Conservation (phyloP, 306 rosid genomes). For the Cucumis sativus region Cucumber_9930_V3 NC_026659.2:23582001-23582500, state of each 20-base stretch:
- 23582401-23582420: neutral
- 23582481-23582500: neutral
- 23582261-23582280: constrained; percentile 35
- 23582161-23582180: neutral
- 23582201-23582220: neutral
- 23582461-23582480: neutral
- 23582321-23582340: constrained; percentile 9
- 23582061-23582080: constrained; percentile 2
- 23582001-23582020: neutral
- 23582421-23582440: neutral
- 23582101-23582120: constrained; percentile 63
- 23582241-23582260: constrained; percentile 48
- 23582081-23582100: constrained; percentile 63
- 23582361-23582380: neutral
- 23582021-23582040: neutral
- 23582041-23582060: neutral
- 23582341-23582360: neutral
- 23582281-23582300: neutral
- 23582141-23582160: constrained; percentile 12
- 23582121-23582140: constrained; percentile 33
- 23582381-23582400: neutral
- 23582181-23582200: constrained; percentile 16
- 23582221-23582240: constrained; percentile 18
- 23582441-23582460: neutral
- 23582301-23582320: neutral